A percentile compares a stretch with the other conserved stretches of the same genome.
Evolutionary conservation across 2,329 filamentous ascomycete genomes (phyloP).

Genomic region (Colletotrichum simmondsii): DNA sequence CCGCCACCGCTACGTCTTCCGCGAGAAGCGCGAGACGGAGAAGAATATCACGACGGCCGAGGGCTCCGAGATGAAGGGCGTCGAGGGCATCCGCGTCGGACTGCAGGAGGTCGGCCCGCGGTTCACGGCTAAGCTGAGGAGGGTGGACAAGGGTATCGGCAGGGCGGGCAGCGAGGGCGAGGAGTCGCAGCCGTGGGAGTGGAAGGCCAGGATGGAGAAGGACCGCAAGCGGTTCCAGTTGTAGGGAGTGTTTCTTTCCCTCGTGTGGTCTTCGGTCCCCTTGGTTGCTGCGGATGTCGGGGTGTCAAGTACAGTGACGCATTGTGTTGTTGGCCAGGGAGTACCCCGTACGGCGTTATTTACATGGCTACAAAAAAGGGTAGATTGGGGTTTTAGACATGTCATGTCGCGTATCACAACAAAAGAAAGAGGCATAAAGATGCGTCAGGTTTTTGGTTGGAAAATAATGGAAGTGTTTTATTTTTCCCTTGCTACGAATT

Average conservation of each 20-base stretch:
- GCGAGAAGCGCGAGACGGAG: constrained; percentile 87
- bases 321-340: constrained; percentile 13
- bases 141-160: constrained; percentile 90
- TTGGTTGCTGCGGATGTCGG: background rate
- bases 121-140: constrained; percentile 83
- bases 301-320: constrained; percentile 2
- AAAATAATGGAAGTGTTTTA: background rate
- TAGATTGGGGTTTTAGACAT: background rate
- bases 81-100: constrained; percentile 86
- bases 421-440: background rate
- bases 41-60: constrained; percentile 86
- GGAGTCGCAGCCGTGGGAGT: constrained; percentile 91
- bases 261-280: too few species aligned
- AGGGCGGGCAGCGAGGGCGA: constrained; percentile 74
- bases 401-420: background rate
- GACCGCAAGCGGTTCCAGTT: constrained; percentile 92
- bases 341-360: constrained; percentile 24
- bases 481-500: background rate
- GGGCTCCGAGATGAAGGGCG: constrained; percentile 84
- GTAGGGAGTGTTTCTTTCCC: constrained; percentile 51
- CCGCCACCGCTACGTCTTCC: constrained; percentile 90
- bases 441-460: background rate
- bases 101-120: constrained; percentile 82
- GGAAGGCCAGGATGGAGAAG: constrained; percentile 97
- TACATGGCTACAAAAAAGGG: background rate